These are phyloP conservation scores for Flaveria bidentis DNA, from an alignment of 129 eudicot species.

Conservation along the genomic window DNA sequence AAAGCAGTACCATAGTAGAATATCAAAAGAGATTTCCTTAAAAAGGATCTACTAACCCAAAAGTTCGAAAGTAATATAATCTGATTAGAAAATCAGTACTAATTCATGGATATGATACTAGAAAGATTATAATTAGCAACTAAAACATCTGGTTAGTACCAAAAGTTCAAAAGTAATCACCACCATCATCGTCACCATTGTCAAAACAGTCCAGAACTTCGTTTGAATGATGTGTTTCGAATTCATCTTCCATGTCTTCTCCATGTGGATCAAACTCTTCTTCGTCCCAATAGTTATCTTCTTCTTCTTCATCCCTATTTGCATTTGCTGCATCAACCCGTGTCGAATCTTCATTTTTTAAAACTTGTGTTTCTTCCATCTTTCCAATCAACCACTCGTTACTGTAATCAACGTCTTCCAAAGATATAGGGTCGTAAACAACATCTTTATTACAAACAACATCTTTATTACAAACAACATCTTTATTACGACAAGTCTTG, in stretches of 20 bases:
- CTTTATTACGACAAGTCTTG: background rate
- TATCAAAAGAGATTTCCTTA: too few relatives aligned
- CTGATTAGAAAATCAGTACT: background rate
- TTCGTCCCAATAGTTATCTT: background rate
- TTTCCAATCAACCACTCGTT: conserved; percentile 12
- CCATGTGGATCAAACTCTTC: background rate
- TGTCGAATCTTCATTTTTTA: background rate
- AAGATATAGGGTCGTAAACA: background rate
- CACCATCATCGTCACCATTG: background rate
- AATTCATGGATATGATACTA: background rate
- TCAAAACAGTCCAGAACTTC: background rate
- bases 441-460: background rate
- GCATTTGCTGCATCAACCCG: background rate
- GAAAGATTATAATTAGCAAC: background rate
- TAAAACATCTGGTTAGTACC: background rate
- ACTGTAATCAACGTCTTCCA: conserved; percentile 1
- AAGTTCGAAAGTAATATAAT: background rate
- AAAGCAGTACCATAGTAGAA: too few relatives aligned
- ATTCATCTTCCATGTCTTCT: background rate
- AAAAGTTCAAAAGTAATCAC: background rate
- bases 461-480: background rate
- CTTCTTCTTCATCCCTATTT: background rate
- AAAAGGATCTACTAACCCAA: too few relatives aligned
- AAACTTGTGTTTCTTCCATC: background rate
- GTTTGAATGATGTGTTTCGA: background rate